phyloP scores from a whole-genome alignment of 1,139 yeast species.

The Candida sp. region DNA sequence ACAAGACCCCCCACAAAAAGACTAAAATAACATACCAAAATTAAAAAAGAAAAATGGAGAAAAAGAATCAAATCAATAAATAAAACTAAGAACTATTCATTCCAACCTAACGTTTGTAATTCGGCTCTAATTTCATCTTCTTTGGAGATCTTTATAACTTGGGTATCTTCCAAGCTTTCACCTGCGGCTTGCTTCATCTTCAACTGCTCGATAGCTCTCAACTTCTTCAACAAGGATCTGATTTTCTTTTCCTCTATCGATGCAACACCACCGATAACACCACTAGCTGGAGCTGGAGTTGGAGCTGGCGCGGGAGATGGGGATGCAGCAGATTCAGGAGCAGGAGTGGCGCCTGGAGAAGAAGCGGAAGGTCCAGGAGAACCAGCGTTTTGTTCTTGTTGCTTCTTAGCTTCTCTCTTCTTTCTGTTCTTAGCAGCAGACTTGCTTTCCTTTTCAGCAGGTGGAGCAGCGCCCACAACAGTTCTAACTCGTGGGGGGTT shows the following conservation, averaged over 20 bases:
- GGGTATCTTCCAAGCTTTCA: constrained; percentile 91
- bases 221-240: constrained; percentile 87
- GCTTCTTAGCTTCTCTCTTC: constrained; percentile 73
- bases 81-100: constrained; percentile 20
- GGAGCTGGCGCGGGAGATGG: constrained; percentile 20
- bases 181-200: constrained; percentile 86
- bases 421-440: constrained; percentile 77
- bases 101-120: constrained; percentile 77
- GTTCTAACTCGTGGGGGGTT: constrained; percentile 30
- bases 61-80: too few relatives aligned
- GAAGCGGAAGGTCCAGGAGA: constrained; percentile 14
- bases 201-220: constrained; percentile 91
- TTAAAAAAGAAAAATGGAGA: too few relatives aligned
- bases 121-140: constrained; percentile 83
- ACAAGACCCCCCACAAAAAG: background rate
- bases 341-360: constrained; percentile 7
- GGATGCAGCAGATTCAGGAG: constrained; percentile 11
- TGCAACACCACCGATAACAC: constrained; percentile 64
- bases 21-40: too few relatives aligned
- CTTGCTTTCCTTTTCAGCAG: constrained; percentile 53
- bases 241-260: constrained; percentile 90
- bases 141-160: constrained; percentile 84
- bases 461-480: constrained; percentile 51
- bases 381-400: constrained; percentile 20
- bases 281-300: constrained; percentile 19